A percentile compares a stretch with the other conserved stretches of the same genome.
These are phyloP conservation scores for Fusarium papillatum DNA, from an alignment of 2,329 filamentous ascomycete species.

Conservation along the genomic window DNA sequence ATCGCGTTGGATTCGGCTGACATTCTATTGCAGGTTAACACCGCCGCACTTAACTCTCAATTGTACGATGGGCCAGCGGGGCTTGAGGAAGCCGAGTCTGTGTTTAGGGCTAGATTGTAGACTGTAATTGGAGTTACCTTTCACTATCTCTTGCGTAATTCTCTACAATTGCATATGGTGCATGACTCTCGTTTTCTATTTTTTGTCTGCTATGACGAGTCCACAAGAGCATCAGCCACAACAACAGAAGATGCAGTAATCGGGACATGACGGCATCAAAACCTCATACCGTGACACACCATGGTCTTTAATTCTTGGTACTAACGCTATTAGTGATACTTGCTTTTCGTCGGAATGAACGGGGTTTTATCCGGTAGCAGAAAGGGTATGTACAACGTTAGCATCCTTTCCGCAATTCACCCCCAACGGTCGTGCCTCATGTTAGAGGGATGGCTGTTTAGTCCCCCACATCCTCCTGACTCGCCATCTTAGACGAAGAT, in stretches of 20 bases:
- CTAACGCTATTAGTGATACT: neutral
- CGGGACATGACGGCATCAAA: too few relatives aligned
- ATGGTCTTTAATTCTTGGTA: neutral
- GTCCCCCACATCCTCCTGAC: neutral
- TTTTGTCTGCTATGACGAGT: too few relatives aligned
- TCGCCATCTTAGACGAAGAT: slow-evolving; percentile 8
- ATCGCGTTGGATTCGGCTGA: neutral
- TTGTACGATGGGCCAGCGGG: neutral
- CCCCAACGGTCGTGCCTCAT: too few relatives aligned
- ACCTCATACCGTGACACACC: too few relatives aligned
- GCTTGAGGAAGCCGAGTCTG: neutral
- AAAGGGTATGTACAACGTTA: neutral
- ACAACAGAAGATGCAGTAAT: too few relatives aligned
- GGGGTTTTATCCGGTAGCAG: neutral
- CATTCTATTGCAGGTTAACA: neutral
- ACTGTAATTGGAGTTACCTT: neutral
- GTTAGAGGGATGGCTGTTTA: too few relatives aligned
- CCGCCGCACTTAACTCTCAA: neutral
- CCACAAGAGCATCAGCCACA: too few relatives aligned
- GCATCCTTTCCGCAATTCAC: neutral
- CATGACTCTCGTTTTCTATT: neutral
- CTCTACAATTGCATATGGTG: neutral
- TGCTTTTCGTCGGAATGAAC: neutral
- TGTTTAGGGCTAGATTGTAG: neutral
- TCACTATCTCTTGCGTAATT: neutral